Percentiles rank a stretch among this genome's conserved stretches.
These are phyloP conservation scores for Lentinula edodes DNA, from an alignment of 768 basidiomycete species.

Conservation along the genomic window DNA sequence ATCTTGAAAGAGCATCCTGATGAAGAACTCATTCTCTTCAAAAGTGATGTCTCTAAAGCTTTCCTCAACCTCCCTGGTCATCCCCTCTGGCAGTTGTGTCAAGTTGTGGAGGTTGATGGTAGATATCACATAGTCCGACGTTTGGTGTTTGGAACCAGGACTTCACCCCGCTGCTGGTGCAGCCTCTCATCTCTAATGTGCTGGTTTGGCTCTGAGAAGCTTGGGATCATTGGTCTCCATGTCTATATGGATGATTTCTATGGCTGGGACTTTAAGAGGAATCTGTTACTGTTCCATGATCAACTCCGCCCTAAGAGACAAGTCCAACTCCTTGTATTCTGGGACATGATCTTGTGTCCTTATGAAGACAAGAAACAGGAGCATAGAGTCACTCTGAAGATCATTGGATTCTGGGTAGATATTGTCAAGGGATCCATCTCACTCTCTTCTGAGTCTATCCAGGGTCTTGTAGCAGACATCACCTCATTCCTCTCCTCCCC, in stretches of 20 bases:
- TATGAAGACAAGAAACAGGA: conserved; percentile 23
- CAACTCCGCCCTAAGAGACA: conserved; percentile 15
- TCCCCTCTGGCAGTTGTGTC: conserved; percentile 27
- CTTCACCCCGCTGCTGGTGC: conserved; percentile 20
- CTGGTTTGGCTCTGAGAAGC: conserved; percentile 19
- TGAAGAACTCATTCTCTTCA: conserved; percentile 15
- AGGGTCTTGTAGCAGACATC: no score
- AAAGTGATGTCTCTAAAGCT: conserved; percentile 23
- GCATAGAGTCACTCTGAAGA: conserved; percentile 16
- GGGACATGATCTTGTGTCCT: conserved; percentile 20
- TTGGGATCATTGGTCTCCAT: conserved; percentile 15
- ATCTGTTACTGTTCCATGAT: conserved; percentile 18
- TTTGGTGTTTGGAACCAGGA: conserved; percentile 21
- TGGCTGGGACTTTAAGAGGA: conserved; percentile 18
- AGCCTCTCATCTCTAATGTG: conserved; percentile 20
- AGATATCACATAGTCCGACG: conserved; percentile 19
- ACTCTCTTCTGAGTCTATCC: no score
- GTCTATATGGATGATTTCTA: conserved; percentile 26
- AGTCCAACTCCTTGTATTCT: conserved; percentile 19
- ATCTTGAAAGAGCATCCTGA: conserved; percentile 1
- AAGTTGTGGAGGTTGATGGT: conserved; percentile 22
- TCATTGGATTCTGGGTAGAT: conserved; percentile 33
- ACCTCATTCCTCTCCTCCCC: no score
- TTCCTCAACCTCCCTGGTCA: conserved; percentile 26
- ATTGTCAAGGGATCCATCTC: no score